Evolutionary conservation across 345 rosid genomes (phyloP), one percentile per base, ranked within the genome.

Genomic region (Rhodomyrtus tomentosa): DNA sequence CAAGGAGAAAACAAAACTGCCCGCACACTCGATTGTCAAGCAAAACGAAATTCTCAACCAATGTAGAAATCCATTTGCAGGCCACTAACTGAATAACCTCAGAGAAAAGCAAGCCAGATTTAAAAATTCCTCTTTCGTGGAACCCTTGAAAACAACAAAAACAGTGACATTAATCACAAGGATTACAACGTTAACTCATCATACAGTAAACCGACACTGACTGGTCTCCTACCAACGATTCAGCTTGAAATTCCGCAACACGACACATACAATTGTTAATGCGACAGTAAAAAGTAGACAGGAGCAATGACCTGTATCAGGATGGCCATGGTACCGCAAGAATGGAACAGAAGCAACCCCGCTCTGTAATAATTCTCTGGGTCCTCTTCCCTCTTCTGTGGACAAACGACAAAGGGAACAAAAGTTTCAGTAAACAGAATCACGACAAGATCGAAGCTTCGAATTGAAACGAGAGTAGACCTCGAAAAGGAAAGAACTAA

Each of bases 301-400:
- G 27, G 55, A 55, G 25, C 13, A 45, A 20, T 51, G 52, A 85
- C 86, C 87, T 85, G 87, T 82, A 73, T 81, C 84, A 85, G 36
- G 84, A 85, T 72, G 53, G 74, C 45, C 87, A 85, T 55, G 62
- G 87, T 85, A 48, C 87, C 40, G 12, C 52, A 82, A 5, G 87
- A 85, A 82, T 85, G 13, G 56, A 82, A 85, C 79, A 85, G 18
- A 52, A 85, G 84, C 20, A 82, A 82, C 56, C 55, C 87, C 36
- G 68, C 55, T 13, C 48, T 82, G 84, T 8, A 72, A 50, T 85
- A 85, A 40, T 85, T 82, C 62, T 54, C 84, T 25, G 82, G 82
- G 53, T 85, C 87, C 24, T 85, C 87, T 48, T 73, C 84, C 76
- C 84, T 82, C 56, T 85, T 85, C 87, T 85, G 87, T 27, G n/a